phyloP scores from a whole-genome alignment of 1,284 basidiomycete genomes.

The Microbotryum lychnidis-dioicae region DNA sequence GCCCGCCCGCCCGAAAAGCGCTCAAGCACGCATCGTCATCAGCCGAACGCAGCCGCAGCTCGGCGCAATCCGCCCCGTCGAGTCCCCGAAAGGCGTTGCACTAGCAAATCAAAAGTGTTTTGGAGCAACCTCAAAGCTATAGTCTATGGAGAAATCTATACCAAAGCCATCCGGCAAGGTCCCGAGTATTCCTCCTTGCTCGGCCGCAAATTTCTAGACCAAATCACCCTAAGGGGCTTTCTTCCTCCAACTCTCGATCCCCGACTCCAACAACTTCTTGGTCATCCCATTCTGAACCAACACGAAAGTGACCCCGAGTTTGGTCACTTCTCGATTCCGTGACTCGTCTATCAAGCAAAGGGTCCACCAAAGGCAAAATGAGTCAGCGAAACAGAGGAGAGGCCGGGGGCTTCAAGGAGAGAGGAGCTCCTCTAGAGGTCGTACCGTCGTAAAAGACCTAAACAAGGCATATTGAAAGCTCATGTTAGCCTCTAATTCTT shows the following conservation, averaged over 20 bases:
- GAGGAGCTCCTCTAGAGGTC: not conserved
- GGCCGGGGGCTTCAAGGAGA: conserved; percentile 35
- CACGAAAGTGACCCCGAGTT: conserved; percentile 32
- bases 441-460: conserved; percentile 18
- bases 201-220: not conserved
- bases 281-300: conserved; percentile 46
- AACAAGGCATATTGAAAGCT: not conserved
- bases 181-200: not conserved
- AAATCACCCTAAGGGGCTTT: not conserved
- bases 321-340: conserved; percentile 30
- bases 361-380: not conserved
- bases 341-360: conserved; percentile 9
- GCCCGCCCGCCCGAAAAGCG: no score
- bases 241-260: conserved; percentile 56
- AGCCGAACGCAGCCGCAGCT: no score
- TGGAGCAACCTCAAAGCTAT: not conserved
- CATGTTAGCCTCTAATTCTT: not conserved
- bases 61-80: no score
- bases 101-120: no score
- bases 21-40: no score
- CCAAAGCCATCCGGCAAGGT: not conserved
- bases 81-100: no score
- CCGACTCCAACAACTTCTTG: conserved; percentile 52
- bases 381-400: not conserved
- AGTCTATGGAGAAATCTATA: not conserved